Base-by-base conservation (phyloP, 495 filamentous ascomycete species). In the Amphirosellinia nigrospora region DNA sequence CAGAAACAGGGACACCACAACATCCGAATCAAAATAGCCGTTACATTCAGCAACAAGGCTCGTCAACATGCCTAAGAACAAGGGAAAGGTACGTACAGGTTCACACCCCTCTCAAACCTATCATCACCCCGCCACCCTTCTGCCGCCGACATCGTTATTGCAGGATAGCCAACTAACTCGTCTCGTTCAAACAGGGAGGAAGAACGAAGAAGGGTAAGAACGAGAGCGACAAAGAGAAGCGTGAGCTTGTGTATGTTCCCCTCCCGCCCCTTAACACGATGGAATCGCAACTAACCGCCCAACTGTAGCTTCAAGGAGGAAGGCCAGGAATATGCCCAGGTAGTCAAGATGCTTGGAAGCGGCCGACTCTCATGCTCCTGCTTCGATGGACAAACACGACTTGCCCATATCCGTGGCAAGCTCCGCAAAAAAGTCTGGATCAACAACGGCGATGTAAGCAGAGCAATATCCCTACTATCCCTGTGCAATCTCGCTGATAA, bases 201-300 rank as follows among this genome's bases (percentile, higher is more conserved):
- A 99, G 98, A 88, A 99, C 86, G 96, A 80, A 89, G 96, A 85
- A 91, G 96, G 96, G 96, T 83, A 99, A 98, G 93, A 99, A 99
- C 88, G 96, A 99, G 87, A 98, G 98, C 87, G 83, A 85, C 86
- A 97, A 97, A 78, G 95, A 98, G 86, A 98, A 98, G 89, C 96
- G 96, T 79, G 96, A 99, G 83, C 88, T 99, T 64, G 68, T 70
- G 68, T 70, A 70, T 23, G 68, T 70, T 26, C 10, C 23, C 39
- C 79, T 50, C 23, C 59, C 48, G 19, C 30, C 36, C 58, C 21
- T 11, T 5, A 32, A 43, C 23, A 15, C 7, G 55, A 64, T 10
- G 16, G 21, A 16, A 32, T 43, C 21, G 19, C n/a, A 8, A 55
- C 67, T 69, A 19, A 69, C 59, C 34, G n/a, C 3, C 15, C 30